Evolutionary conservation across 352 stramenopile species (phyloP), one percentile per base, ranked within the genome.

Genomic region (Pythium apleroticum): DNA sequence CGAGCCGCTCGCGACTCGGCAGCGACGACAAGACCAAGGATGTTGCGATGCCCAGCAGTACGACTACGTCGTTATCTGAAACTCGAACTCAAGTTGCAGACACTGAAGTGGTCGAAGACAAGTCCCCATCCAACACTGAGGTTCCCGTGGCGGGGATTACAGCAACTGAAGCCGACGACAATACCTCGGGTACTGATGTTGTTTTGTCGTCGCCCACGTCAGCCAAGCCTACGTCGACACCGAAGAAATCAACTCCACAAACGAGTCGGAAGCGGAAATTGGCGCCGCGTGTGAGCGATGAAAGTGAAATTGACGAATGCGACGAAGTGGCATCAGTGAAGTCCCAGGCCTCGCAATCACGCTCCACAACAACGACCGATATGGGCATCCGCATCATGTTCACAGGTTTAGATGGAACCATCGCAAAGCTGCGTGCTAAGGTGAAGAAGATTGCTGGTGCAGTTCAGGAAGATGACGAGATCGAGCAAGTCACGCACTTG

Each of bases 401-500:
- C 12, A 89, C 80, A 4, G 77, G 77, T 9, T 60, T 89, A 2
- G 80, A 89, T 28, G 70, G 69, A 5, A 78, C 79, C 0, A 63
- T 66, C 11, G 24, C 55, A 9, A 69, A 66, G 35, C 46, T 73
- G n/a, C 66, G 66, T 8, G 66, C 65, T 15, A 73, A 73, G 22
- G 66, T 73, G 17, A 66, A 69, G 35, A 66, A 72, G 3, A 81
- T 89, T 20, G 57, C 66, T 0, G 66, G 66, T 37, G 79, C 75
- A 1, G 49, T 39, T 25, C 81, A 86, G 53, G 77, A 87, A 65
- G 67, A 69, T n/a, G 66, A 81, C 15, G 77, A 89, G 20, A 66
- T 89, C 22, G 66, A 80, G 41, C 68, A 53, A 22, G 80, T 74
- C 17, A 89, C 77, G 3, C 80, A 89, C 60, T 62, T 89, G 27